A percentile compares a stretch with the other conserved stretches of the same genome.
These are phyloP conservation scores for Coffea humblotiana DNA, from an alignment of 305 asterid species.

Conservation along the genomic window DNA sequence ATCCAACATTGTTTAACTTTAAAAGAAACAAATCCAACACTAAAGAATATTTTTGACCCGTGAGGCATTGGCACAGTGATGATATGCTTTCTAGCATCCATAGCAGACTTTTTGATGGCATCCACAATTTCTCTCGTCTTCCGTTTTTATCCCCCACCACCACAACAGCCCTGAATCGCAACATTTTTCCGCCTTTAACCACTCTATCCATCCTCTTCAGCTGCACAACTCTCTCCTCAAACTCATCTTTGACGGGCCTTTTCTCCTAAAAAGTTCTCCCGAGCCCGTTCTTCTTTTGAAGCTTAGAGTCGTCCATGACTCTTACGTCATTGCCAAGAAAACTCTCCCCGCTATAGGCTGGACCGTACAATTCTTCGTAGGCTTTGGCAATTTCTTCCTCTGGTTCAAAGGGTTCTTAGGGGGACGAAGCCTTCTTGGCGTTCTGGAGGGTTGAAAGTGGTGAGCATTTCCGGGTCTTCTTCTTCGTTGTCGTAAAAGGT, in stretches of 20 bases:
- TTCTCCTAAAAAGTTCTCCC: slow-evolving; percentile 65
- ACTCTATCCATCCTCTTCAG: slow-evolving; percentile 92
- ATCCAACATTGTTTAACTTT: too few species aligned
- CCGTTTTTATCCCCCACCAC: slow-evolving; percentile 94
- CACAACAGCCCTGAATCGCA: slow-evolving; percentile 81
- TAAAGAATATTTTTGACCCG: slow-evolving; percentile 39
- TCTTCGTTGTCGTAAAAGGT: slow-evolving; percentile 33
- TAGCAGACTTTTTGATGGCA: slow-evolving; percentile 86
- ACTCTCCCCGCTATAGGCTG: slow-evolving; percentile 80
- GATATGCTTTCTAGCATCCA: slow-evolving; percentile 81
- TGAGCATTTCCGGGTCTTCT: slow-evolving; percentile 50
- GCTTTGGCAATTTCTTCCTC: slow-evolving; percentile 85
- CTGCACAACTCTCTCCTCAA: slow-evolving; percentile 92
- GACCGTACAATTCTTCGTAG: slow-evolving; percentile 74
- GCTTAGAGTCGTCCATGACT: slow-evolving; percentile 64
- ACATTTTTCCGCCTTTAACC: slow-evolving; percentile 91
- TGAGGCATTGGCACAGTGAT: slow-evolving; percentile 84
- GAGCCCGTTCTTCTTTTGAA: slow-evolving; percentile 57
- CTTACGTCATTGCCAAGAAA: slow-evolving; percentile 63
- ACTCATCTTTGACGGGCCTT: slow-evolving; percentile 68
- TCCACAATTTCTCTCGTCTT: slow-evolving; percentile 67
- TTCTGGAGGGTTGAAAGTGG: slow-evolving; percentile 59
- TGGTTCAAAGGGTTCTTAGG: slow-evolving; percentile 60
- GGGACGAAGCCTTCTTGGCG: slow-evolving; percentile 58
- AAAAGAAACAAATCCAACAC: too few species aligned